Conservation (phyloP, 2,329 filamentous ascomycete species). For the Elsinoe perseae region DNA sequence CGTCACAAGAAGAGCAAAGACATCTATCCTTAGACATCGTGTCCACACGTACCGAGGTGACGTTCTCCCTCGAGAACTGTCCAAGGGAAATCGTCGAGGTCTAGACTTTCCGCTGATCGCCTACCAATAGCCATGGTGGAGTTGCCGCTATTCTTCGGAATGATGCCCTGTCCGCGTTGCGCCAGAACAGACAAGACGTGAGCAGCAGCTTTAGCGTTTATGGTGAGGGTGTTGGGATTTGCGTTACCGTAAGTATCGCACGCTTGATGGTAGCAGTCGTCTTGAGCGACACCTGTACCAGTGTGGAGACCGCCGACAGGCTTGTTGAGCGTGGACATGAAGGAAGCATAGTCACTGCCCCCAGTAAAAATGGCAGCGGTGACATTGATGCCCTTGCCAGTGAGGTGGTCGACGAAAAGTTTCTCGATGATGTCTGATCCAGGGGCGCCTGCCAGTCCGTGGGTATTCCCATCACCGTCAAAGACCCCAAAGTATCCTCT, state of each 20-base stretch:
- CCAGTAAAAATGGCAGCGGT: slow-evolving; percentile 12
- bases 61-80: slow-evolving; percentile 2
- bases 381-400: slow-evolving; percentile 10
- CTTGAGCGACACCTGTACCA: slow-evolving; percentile 6
- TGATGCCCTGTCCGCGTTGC: slow-evolving; percentile 5
- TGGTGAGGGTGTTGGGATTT: slow-evolving; percentile 27
- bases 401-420: slow-evolving; percentile 9
- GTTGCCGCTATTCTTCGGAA: slow-evolving; percentile 3
- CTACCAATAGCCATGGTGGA: not conserved
- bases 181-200: slow-evolving; percentile 3
- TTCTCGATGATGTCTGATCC: slow-evolving; percentile 9
- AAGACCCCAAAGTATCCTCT: slow-evolving; percentile 5
- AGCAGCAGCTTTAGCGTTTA: slow-evolving; percentile 8
- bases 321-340: slow-evolving; percentile 12
- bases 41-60: slow-evolving; percentile 4
- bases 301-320: slow-evolving; percentile 11
- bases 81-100: slow-evolving; percentile 7
- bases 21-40: not conserved
- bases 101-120: slow-evolving; percentile 4
- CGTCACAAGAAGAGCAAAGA: too few species aligned
- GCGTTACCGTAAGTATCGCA: slow-evolving; percentile 49
- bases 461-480: slow-evolving; percentile 7
- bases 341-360: not conserved
- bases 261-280: slow-evolving; percentile 46
- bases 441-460: slow-evolving; percentile 7